Conservation (phyloP, 169 alveolate species). For the Cryptosporidium parvum region DNA sequence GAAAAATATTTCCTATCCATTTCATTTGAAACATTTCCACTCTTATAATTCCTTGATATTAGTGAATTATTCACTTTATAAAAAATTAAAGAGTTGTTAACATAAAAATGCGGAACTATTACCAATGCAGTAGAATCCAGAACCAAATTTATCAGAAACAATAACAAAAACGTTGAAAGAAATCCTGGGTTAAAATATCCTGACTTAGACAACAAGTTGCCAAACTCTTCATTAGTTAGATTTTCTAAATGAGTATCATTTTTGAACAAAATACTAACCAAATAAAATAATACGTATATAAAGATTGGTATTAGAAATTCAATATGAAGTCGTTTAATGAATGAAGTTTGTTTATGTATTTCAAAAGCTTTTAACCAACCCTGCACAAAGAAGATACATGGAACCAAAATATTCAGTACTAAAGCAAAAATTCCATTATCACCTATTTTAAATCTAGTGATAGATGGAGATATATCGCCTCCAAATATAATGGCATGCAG, state of each 20-base stretch:
- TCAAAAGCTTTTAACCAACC: constrained; percentile 52
- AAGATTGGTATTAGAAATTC: constrained; percentile 34
- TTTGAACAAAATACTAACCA: constrained; percentile 15
- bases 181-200: constrained; percentile 28
- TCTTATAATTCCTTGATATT: background rate
- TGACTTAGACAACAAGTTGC: background rate
- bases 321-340: constrained; percentile 19
- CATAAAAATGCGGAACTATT: constrained; percentile 7
- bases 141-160: constrained; percentile 22
- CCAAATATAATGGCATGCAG: background rate
- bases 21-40: background rate
- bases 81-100: background rate
- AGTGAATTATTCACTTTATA: constrained; percentile 1
- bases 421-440: background rate
- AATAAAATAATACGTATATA: background rate
- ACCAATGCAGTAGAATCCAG: constrained; percentile 31
- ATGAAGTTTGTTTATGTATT: background rate
- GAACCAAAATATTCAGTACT: constrained; percentile 2
- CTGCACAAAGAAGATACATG: constrained; percentile 35
- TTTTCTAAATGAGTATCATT: constrained; percentile 16
- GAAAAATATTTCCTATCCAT: background rate
- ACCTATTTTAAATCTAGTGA: constrained; percentile 8
- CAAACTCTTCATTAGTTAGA: constrained; percentile 4
- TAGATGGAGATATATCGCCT: constrained; percentile 33
- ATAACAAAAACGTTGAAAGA: background rate